Evolutionary conservation across 148 eudicot genomes (phyloP), one percentile per base, ranked within the genome.

Genomic region (Camellia japonica): DNA sequence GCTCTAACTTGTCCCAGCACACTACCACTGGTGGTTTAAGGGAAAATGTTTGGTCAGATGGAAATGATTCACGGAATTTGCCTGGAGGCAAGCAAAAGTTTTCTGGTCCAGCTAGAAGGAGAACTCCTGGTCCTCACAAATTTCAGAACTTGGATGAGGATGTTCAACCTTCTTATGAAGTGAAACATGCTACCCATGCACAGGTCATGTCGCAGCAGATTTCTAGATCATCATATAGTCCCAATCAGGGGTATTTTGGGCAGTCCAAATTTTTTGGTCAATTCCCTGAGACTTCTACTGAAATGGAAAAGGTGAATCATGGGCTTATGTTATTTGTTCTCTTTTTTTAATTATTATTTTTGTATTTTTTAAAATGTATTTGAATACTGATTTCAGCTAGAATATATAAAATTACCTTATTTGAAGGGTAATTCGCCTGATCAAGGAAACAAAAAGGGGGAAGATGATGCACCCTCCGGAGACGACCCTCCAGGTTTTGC

Each of bases 101-200:
- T 62, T 80, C 87, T 79, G 86, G 82, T 83, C 89, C 85, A 74
- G 75, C 77, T 75, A 82, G 76, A 80, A 74, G 77, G 65, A 88
- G 79, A 82, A 70, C 20, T 64, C 73, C 91, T 38, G 82, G 79
- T 30, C 73, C 89, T 60, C 92, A 85, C 61, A 94, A 89, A 80
- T 94, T 92, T 85, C 96, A 90, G 89, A 92, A 92, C 79, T 70
- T 90, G 86, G 89, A 94, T 78, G 89, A 88, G 82, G 92, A 92
- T 85, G 86, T 66, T 47, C 86, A 87, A 64, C 80, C 86, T 71
- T 78, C 86, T 58, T 64, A 79, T 78, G 80, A 85, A 81, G 78
- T 75, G 70, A 89, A 84, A 74, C 80, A 86, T 56, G 75, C 74
- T 75, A 59, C 74, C 76, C 79, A 70, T 30, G 69, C 83, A 20